A percentile compares a stretch with the other conserved stretches of the same genome.
Evolutionary conservation across 768 basidiomycete species (phyloP).

Genomic region (Boletus tylopilopsis): DNA sequence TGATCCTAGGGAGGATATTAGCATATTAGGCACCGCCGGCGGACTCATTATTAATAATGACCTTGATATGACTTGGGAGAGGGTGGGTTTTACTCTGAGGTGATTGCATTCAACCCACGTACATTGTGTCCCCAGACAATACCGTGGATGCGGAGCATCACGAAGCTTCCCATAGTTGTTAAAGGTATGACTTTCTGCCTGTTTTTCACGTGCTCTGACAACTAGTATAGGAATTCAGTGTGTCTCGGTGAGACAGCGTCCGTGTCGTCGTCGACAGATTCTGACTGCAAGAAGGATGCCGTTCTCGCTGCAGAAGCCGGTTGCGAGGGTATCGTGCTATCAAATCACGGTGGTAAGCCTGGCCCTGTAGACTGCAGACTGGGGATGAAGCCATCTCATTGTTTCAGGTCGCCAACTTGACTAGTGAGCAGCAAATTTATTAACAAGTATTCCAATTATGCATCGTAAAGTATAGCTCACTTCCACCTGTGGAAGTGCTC

Average conservation of each 20-base stretch:
- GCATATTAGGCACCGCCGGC: slow-evolving; percentile 62
- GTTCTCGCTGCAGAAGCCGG: slow-evolving; percentile 80
- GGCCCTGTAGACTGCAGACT: background rate
- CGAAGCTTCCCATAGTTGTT: slow-evolving; percentile 66
- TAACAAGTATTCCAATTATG: background rate
- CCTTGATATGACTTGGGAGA: slow-evolving; percentile 74
- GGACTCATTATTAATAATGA: slow-evolving; percentile 65
- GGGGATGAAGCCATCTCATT: background rate
- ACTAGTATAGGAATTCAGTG: slow-evolving; percentile 59
- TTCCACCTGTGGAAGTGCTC: slow-evolving; percentile 77
- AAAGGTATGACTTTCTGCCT: slow-evolving; percentile 47
- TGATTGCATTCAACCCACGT: background rate
- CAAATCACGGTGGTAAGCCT: slow-evolving; percentile 80
- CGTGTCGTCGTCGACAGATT: background rate
- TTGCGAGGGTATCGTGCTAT: slow-evolving; percentile 83
- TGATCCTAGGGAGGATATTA: slow-evolving; percentile 31
- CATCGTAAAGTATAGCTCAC: slow-evolving; percentile 44
- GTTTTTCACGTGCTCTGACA: slow-evolving; percentile 6
- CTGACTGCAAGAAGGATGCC: slow-evolving; percentile 58
- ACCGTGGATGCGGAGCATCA: slow-evolving; percentile 69
- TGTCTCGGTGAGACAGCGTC: slow-evolving; percentile 46
- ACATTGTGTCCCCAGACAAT: slow-evolving; percentile 48
- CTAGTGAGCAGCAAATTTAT: slow-evolving; percentile 44
- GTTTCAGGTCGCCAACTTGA: slow-evolving; percentile 68
- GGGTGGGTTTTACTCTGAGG: slow-evolving; percentile 34